Percentiles rank a stretch among this genome's conserved stretches.
Conservation (phyloP, 2,329 filamentous ascomycete species). For the Botryosphaeria dothidea region DNA sequence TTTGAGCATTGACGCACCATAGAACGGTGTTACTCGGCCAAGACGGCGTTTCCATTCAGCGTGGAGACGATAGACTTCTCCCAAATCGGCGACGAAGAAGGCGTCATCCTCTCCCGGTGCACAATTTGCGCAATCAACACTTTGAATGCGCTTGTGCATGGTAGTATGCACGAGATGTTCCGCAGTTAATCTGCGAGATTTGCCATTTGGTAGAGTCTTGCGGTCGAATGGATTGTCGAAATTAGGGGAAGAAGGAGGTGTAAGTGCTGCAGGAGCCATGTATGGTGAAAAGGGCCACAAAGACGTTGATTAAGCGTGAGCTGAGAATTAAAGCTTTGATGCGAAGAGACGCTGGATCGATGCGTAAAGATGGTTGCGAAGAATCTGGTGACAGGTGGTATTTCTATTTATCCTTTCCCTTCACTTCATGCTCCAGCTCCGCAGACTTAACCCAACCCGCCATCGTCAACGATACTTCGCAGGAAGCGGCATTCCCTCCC, state of each 20-base stretch:
- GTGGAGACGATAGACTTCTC: slow-evolving; percentile 93
- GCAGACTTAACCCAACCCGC: not conserved
- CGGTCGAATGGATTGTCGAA: not conserved
- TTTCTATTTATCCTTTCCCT: not conserved
- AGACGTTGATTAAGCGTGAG: no score
- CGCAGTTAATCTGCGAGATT: slow-evolving; percentile 39
- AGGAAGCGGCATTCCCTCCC: not conserved
- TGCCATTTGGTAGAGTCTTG: not conserved
- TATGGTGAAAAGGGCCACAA: not conserved
- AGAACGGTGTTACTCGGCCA: slow-evolving; percentile 85
- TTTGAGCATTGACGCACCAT: slow-evolving; percentile 57
- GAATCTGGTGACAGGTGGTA: not conserved
- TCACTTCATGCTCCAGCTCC: not conserved
- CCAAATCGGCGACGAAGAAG: slow-evolving; percentile 93
- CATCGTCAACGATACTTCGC: not conserved
- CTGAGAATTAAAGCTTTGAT: no score
- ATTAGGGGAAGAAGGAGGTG: not conserved
- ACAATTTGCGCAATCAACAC: slow-evolving; percentile 78
- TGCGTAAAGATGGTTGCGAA: not conserved
- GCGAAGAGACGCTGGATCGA: not conserved
- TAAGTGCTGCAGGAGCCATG: not conserved
- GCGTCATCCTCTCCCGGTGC: slow-evolving; percentile 88
- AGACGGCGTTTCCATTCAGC: slow-evolving; percentile 92
- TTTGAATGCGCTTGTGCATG: slow-evolving; percentile 75
- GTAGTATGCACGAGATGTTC: slow-evolving; percentile 80